Evolutionary conservation across 306 rosid species (phyloP), one percentile per base, ranked within the genome.

Genomic region (Corylus heterophylla): DNA sequence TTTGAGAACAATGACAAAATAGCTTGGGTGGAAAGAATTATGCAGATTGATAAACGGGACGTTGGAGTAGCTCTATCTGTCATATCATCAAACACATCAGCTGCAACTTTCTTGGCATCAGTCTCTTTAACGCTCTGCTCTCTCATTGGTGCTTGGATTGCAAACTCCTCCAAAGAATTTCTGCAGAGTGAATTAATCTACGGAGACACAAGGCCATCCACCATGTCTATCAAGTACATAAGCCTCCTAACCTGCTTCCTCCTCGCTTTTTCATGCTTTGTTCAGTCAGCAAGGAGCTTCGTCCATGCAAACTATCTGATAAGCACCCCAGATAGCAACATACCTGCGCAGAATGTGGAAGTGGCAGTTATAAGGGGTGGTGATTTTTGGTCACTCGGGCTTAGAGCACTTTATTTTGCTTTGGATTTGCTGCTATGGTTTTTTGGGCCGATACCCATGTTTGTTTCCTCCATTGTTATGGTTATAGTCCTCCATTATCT

Each of bases 391-490:
- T 83, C 90, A 72, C 88, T 91, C 5, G 98, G 98, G 44, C 90
- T 91, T 51, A 45, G 97, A 73, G 88, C 98, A 1, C 88, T 91
- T 10, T 93, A 91, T 76, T 91, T 89, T 76, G 97, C 98, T 48
- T 88, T 93, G 0, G 68, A 85, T 67, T 69, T 93, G 76, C 48
- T 93, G 54, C 93, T 91, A 7, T 93, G 98, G 98, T 87, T 93
- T 83, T 93, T 91, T 61, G 97, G 97, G 44, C 97, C 98, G 16
- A 91, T 93, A n/a, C 97, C 98, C 1, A 91, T 88, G 97, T 88
- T 91, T 74, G 39, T 80, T 76, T 88, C 90, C 72, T 89, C 94
- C 12, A 8, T 89, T 14, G 51, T 74, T 69, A 78, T 88, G 87
- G 98, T 93, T 18, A 1, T 74, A 6, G 11, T 80, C 9, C 88